Base-by-base conservation (phyloP, 2,329 filamentous ascomycete genomes). In the Teratosphaeria nubilosa region DNA sequence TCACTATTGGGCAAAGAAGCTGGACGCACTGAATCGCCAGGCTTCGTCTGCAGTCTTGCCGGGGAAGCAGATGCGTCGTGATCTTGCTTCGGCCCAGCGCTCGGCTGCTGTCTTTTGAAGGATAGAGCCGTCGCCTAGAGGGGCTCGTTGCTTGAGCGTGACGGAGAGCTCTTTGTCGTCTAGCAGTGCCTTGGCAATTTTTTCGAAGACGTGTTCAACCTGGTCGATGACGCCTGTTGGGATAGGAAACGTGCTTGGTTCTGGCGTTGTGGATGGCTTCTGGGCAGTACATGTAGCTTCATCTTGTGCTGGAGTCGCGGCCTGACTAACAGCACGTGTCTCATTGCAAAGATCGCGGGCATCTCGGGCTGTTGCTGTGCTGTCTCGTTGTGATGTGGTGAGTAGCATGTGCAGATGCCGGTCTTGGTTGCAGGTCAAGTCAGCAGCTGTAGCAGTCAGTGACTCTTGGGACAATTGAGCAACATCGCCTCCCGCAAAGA, bases 141-240 rank as follows among this genome's bases (percentile, higher is more conserved):
- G n/a, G 6, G 41, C 20, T 22, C 41, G 41, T 7, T 48, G 69
- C 62, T 76, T 72, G 56, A 85, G 67, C 0, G 75, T 76, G 54
- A 86, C 78, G 1, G 70, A 70, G 22, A 86, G 68, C 11, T 76
- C 69, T 27, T 74, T 71, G 51, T 72, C 72, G n/a, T 74, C 69
- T 9, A 72, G 57, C 6, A 85, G 70, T 13, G 74, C 77, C 55
- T 82, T 78, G 7, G 78, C 63, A 54, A 85, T 77, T 0, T 66
- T 66, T 58, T 80, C 77, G 16, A 86, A 75, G 24, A 85, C 78
- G 5, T 73, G 70, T 65, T 86, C 82, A 50, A 86, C 82, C 57
- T 76, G n/a, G 48, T 60, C 27, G 53, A 51, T 32, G 55, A 52
- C 24, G 31, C 9, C 11, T 1, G 51, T 30, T 13, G 10, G 13